Evolutionary conservation across 2,329 filamentous ascomycete species (phyloP), one percentile per base, ranked within the genome.

Genomic region (Ceratocystis papillata): DNA sequence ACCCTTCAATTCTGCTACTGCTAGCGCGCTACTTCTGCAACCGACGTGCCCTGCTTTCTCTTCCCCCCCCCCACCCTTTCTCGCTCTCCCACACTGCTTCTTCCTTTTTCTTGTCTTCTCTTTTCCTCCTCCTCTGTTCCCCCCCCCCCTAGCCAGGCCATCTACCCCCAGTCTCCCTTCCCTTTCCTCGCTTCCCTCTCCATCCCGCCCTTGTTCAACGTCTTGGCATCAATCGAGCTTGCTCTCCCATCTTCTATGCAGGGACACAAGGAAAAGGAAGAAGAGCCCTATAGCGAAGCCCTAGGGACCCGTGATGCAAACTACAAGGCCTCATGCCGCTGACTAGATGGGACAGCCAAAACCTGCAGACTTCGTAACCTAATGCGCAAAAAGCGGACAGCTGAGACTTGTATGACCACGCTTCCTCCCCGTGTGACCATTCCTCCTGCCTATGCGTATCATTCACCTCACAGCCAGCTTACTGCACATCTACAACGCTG

Each of bases 171-270:
- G 28, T 25, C 28, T 37, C 33, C 17, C 30, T n/a, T 37, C 30
- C 22, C 53, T 57, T 57, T 15, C 17, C 22, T 28, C 53, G 8
- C 48, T 22, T 22, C 48, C 6, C 20, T 25, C 53, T 17, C 53
- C 28, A 12, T 30, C 28, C 17, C 30, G 20, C 37, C 15, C 22
- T 20, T 20, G 12, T n/a, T 8, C 25, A 2, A 30, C n/a, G 55
- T 59, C 55, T 59, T 59, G 28, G 55, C 55, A 37, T 37, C 55
- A 59, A 30, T 59, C 28, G n/a, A 30, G 22, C 12, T 48, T 17
- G 15, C 15, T 37, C 17, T 59, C 28, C 25, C n/a, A 59, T 8
- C 17, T 59, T 59, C 55, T 59, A 59, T 59, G 55, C 55, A 59
- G 55, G 55, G 55, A 59, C 55, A 10, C 17, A 59, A 55, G 20